These are phyloP conservation scores for Sphaerulina populicola DNA, from an alignment of 2,329 filamentous ascomycete species.

Conservation along the genomic window DNA sequence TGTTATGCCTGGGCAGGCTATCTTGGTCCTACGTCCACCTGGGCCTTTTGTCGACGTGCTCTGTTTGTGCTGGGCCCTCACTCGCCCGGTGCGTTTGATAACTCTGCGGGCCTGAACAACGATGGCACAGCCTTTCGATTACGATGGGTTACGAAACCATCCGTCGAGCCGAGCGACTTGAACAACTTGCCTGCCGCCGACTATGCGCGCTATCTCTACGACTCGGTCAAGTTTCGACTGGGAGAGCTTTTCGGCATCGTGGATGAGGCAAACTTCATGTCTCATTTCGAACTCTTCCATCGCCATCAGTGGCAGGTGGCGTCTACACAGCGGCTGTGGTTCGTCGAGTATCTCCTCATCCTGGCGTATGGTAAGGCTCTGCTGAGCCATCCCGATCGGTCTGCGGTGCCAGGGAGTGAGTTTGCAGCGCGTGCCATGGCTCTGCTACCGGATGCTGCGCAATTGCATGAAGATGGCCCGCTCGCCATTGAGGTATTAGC, in stretches of 20 bases:
- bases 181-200: constrained; percentile 45
- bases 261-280: constrained; percentile 47
- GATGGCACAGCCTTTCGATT: constrained; percentile 48
- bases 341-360: constrained; percentile 47
- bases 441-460: constrained; percentile 7
- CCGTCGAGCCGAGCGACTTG: constrained; percentile 29
- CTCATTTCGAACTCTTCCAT: constrained; percentile 38
- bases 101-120: constrained; percentile 42
- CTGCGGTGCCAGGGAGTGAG: constrained; percentile 33
- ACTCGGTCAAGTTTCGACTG: constrained; percentile 50
- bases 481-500: constrained; percentile 11
- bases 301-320: constrained; percentile 24
- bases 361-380: constrained; percentile 51
- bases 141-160: constrained; percentile 41
- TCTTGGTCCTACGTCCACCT: constrained; percentile 50
- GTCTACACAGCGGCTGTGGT: constrained; percentile 39
- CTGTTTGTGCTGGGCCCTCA: constrained; percentile 45
- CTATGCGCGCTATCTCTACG: constrained; percentile 47
- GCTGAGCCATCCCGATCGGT: constrained; percentile 6
- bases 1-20: constrained; percentile 39
- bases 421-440: constrained; percentile 7
- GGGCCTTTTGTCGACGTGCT: constrained; percentile 46
- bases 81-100: constrained; percentile 35
- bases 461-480: constrained; percentile 11
- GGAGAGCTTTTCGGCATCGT: constrained; percentile 49